Base-by-base conservation (phyloP, 352 stramenopile genomes). In the Pythium sukuiense region DNA sequence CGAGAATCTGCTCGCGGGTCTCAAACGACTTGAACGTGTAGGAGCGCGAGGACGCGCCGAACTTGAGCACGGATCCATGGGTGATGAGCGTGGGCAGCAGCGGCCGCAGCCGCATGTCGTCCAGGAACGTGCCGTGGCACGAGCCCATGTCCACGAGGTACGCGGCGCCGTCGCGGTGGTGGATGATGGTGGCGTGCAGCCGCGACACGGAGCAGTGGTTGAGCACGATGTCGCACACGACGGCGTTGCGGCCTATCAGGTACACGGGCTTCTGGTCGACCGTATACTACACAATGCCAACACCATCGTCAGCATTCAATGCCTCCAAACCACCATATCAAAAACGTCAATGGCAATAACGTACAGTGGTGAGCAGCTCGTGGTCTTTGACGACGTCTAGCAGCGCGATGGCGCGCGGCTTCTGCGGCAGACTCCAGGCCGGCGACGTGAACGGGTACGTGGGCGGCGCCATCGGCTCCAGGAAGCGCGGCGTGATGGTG, bases 1-100 rank as follows among this genome's bases (percentile, higher is more conserved):
- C 76, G 5, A 72, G 69, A 70, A 95, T 95, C 65, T 91, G 78
- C 52, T 90, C 84, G 1, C 79, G 71, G 13, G 86, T 92, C 24
- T 92, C 82, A 61, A 92, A 94, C 29, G 82, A 58, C 70, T 92
- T 92, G 68, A 92, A 95, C n/a, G 79, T 81, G 59, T 95, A 95
- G 1, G 80, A 83, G 4, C 86, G 79, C 8, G 86, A 95, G 26
- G 86, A 95, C 2, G 71, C 84, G 55, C 86, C 86, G 69, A 95
- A 95, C 62, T 81, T 87, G 27, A 94, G 61, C 27, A 88, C 71
- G 8, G 85, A 67, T 12, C 85, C 85, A 37, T 93, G 75, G 13
- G 76, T 50, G 13, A 93, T 72, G 1, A 93, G 82, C 12, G 87
- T 95, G 20, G 87, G 87, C 59, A 86, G 80, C 39, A 92, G 67